Evolutionary conservation across 345 rosid species (phyloP), one percentile per base, ranked within the genome.

Genomic region (Kernera saxatilis): DNA sequence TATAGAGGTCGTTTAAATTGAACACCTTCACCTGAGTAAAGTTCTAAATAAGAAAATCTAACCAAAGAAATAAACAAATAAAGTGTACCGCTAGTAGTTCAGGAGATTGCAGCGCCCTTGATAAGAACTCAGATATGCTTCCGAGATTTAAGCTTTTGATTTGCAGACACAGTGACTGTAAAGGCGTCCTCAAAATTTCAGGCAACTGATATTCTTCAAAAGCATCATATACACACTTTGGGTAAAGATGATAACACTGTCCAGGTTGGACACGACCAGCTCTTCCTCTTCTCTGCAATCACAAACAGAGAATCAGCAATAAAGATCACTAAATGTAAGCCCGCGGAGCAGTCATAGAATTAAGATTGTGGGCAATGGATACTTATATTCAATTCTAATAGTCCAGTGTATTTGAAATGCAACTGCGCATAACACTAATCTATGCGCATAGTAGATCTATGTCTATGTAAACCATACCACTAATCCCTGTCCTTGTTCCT

Each of bases 261-360:
- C 98, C 98, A 14, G 93, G 92, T 78, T 79, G 96, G 67, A 93
- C 93, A 68, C 98, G 92, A 30, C 98, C 97, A 32, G 97, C 96
- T 80, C 98, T 84, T 67, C 98, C 98, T 83, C 92, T 81, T 83
- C 98, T 84, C 98, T 93, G 74, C 65, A 79, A 67, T 65, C 53
- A 71, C 68, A 64, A 61, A 67, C 10, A 53, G 41, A 69, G 23
- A 64, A 61, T 59, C 51, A 67, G 49, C 45, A 58, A 43, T 21
- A 67, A 17, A 50, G 30, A 19, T 13, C 30, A n/a, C 23, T 18
- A 45, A 64, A 32, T 14, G 56, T 15, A 72, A 63, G 63, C 55
- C 44, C 8, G 9, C 29, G 13, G 17, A 60, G 40, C 50, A 35
- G 67, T 11, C 45, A 71, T 5, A 61, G 13, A 61, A 30, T 15